Conservation (phyloP, 345 rosid species). For the Geranium brycei region DNA sequence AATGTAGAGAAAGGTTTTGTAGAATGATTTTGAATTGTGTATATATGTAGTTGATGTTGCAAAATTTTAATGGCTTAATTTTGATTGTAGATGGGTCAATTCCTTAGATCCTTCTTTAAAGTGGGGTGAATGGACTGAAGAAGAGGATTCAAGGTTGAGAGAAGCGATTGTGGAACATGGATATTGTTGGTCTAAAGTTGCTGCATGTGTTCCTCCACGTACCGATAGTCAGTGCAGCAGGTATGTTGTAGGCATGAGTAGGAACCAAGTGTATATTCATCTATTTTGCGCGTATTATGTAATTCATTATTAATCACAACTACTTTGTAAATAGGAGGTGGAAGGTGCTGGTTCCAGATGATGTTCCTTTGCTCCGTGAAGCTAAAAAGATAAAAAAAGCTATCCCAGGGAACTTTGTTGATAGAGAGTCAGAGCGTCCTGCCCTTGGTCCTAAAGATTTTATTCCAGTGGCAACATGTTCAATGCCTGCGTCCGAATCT, state of each 20-base stretch:
- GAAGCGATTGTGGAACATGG: conserved; percentile 54
- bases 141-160: conserved; percentile 59
- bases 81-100: conserved; percentile 60
- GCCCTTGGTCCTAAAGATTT: conserved; percentile 47
- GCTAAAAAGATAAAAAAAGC: conserved; percentile 41
- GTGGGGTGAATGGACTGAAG: conserved; percentile 50
- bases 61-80: conserved; percentile 7
- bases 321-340: conserved; percentile 47
- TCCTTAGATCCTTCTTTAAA: conserved; percentile 63
- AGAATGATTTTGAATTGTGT: conserved; percentile 2
- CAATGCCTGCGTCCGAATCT: conserved; percentile 21
- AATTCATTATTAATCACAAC: background rate
- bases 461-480: conserved; percentile 17
- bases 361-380: conserved; percentile 43
- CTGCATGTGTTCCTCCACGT: conserved; percentile 45
- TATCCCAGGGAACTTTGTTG: conserved; percentile 69
- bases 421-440: conserved; percentile 74
- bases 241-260: conserved; percentile 17
- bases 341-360: conserved; percentile 54
- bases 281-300: background rate
- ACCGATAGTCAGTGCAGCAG: conserved; percentile 82
- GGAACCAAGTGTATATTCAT: background rate
- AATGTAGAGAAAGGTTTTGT: conserved; percentile 73
- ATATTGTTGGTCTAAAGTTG: conserved; percentile 65
- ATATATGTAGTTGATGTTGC: conserved; percentile 7